phyloP scores from a whole-genome alignment of 345 rosid genomes.

The Eucalyptus polybractea region DNA sequence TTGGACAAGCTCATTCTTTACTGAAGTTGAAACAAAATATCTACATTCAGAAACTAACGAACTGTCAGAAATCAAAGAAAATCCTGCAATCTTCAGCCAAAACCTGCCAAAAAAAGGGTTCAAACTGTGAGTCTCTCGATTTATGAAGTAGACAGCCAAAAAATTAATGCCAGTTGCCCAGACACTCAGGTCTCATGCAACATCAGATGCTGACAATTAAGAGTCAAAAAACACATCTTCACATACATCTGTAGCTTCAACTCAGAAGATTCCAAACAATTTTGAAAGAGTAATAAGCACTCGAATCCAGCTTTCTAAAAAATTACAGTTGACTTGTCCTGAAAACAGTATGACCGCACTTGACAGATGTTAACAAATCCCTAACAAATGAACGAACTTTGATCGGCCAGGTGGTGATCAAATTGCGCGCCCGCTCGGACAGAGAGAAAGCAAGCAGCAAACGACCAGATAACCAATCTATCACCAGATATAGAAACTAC shows the following conservation, averaged over 20 bases:
- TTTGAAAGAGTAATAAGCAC: background rate
- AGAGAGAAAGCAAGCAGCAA: background rate
- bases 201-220: background rate
- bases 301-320: background rate
- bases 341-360: background rate
- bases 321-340: background rate
- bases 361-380: background rate
- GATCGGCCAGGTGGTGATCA: background rate
- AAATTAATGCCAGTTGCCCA: background rate
- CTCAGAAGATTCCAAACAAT: background rate
- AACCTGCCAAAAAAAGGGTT: conserved; percentile 33
- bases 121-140: background rate
- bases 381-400: background rate
- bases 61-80: background rate
- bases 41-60: conserved; percentile 7
- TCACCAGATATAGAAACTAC: background rate
- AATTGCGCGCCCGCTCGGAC: background rate
- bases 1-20: conserved; percentile 80
- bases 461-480: background rate
- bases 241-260: background rate
- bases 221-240: background rate
- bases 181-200: background rate
- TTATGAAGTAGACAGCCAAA: background rate
- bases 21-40: conserved; percentile 7
- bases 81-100: conserved; percentile 27